These are phyloP conservation scores for Pholiota adiposa DNA, from an alignment of 1,284 basidiomycete species.

Conservation along the genomic window DNA sequence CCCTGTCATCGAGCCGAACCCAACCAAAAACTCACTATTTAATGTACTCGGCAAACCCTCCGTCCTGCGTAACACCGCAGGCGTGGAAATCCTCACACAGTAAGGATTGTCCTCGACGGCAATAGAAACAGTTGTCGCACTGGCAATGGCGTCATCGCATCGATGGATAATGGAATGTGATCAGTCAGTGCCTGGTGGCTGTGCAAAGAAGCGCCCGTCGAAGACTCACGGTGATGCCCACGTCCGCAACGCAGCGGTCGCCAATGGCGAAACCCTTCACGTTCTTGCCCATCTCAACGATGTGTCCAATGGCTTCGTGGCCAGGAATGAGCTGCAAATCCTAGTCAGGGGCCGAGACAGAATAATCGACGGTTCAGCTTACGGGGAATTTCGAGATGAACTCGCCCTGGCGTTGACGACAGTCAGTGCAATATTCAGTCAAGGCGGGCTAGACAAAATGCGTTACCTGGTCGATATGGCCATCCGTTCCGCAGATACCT, in stretches of 20 bases:
- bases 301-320: constrained; percentile 77
- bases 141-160: constrained; percentile 30
- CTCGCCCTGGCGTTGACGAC: constrained; percentile 49
- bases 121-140: constrained; percentile 86
- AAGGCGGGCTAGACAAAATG: neutral
- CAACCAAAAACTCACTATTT: constrained; percentile 58
- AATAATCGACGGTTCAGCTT: constrained; percentile 19
- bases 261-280: constrained; percentile 73
- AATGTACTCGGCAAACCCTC: constrained; percentile 89
- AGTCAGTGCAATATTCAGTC: constrained; percentile 5
- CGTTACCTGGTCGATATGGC: constrained; percentile 67
- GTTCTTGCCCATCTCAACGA: constrained; percentile 72
- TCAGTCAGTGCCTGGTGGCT: constrained; percentile 18
- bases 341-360: neutral
- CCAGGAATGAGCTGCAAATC: constrained; percentile 73
- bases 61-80: constrained; percentile 76
- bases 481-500: constrained; percentile 75
- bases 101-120: constrained; percentile 74
- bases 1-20: neutral
- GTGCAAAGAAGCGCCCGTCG: constrained; percentile 9
- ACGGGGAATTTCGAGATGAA: constrained; percentile 81
- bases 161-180: neutral
- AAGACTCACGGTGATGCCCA: constrained; percentile 30
- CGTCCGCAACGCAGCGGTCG: constrained; percentile 81
- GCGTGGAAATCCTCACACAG: constrained; percentile 83